These are phyloP conservation scores for Erodium moschatum DNA, from an alignment of 441 rosid genomes.

Conservation along the genomic window DNA sequence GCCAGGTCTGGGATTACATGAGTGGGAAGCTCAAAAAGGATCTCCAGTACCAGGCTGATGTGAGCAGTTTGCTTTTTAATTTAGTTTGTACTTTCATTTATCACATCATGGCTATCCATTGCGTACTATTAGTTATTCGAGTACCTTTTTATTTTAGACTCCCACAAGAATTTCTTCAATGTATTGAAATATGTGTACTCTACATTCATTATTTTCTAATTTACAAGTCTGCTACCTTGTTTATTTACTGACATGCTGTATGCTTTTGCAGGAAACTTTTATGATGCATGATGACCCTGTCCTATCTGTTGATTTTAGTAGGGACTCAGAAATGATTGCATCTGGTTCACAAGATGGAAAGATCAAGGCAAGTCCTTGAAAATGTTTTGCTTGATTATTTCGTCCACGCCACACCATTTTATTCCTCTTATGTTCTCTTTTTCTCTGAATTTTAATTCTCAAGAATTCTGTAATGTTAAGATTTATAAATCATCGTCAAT, in stretches of 20 bases:
- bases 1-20: slow-evolving; percentile 93
- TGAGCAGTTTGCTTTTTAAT: slow-evolving; percentile 29
- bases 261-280: slow-evolving; percentile 74
- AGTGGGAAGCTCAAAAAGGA: slow-evolving; percentile 98
- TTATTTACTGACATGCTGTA: slow-evolving; percentile 18
- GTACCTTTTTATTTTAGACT: not conserved
- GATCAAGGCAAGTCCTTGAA: slow-evolving; percentile 51
- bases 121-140: not conserved
- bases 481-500: not conserved
- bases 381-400: slow-evolving; percentile 21
- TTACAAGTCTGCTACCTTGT: slow-evolving; percentile 10
- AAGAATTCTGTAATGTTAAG: not conserved
- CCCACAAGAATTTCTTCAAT: not conserved
- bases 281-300: slow-evolving; percentile 99
- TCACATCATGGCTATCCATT: slow-evolving; percentile 4
- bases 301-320: slow-evolving; percentile 93
- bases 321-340: slow-evolving; percentile 95
- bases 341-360: slow-evolving; percentile 97
- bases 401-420: not conserved
- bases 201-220: not conserved
- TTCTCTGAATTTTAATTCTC: not conserved
- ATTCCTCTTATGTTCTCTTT: not conserved
- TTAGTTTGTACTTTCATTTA: slow-evolving; percentile 10
- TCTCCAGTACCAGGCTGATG: slow-evolving; percentile 97
- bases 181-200: not conserved